Conservation (phyloP, 495 filamentous ascomycete genomes). For the Tuber aestivum region DNA sequence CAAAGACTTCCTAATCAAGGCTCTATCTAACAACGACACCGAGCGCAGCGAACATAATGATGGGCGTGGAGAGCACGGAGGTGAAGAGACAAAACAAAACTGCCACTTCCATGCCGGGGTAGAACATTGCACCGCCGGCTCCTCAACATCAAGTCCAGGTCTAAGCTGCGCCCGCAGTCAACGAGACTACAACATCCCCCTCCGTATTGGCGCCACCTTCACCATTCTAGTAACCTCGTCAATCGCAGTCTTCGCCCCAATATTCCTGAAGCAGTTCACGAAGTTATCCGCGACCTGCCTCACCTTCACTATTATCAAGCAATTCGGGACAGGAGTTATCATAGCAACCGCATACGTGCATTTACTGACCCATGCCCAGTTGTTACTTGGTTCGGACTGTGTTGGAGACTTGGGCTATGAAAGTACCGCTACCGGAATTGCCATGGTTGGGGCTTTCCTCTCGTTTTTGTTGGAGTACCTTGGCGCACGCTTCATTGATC, state of each 20-base stretch:
- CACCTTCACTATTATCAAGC: constrained; percentile 55
- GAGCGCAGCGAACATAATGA: constrained; percentile 14
- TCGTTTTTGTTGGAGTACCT: constrained; percentile 58
- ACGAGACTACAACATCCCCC: constrained; percentile 55
- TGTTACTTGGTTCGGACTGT: constrained; percentile 61
- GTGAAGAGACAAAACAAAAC: constrained; percentile 31
- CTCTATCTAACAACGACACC: constrained; percentile 14
- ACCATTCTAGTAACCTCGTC: constrained; percentile 52
- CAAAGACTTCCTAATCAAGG: constrained; percentile 46
- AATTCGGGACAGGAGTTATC: constrained; percentile 71
- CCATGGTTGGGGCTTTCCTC: constrained; percentile 61
- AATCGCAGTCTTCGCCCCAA: constrained; percentile 48
- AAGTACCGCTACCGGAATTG: constrained; percentile 55
- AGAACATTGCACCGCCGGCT: constrained; percentile 53
- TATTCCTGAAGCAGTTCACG: constrained; percentile 38
- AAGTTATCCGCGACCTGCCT: constrained; percentile 27
- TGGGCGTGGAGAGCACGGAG: constrained; percentile 14
- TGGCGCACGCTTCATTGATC: constrained; percentile 50
- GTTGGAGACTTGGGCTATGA: constrained; percentile 58
- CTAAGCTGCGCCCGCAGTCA: constrained; percentile 46
- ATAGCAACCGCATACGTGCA: constrained; percentile 67
- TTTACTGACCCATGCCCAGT: constrained; percentile 57
- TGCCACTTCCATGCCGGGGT: constrained; percentile 65
- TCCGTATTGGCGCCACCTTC: constrained; percentile 58
- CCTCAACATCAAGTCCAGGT: constrained; percentile 23